Base-by-base conservation (phyloP, 164 flowering plant genomes). In the Annona squamosa region DNA sequence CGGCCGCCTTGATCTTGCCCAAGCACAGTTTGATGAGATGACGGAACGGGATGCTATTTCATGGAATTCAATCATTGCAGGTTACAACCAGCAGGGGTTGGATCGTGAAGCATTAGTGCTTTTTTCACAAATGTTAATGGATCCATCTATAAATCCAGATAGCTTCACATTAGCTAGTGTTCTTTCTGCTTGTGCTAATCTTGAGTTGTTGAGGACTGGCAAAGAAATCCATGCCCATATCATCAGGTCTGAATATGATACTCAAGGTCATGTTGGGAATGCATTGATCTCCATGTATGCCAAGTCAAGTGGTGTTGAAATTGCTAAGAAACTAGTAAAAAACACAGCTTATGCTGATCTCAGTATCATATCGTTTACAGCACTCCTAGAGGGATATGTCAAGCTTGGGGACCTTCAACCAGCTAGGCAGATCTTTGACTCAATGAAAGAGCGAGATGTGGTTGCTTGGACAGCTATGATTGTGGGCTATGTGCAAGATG, bases 391-490 rank as follows among this genome's bases (percentile, higher is more conserved):
- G 76, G 98, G 97, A n/a, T 91, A 92, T 72, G 63, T 86, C 48
- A 92, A 91, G 81, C 84, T 85, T 70, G 93, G 98, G 48, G 87
- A 94, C 65, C 66, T 94, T 19, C 73, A 73, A 61, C 87, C 89
- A 12, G 97, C 98, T 1, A 85, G 90, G 78, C 52, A 79, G 71
- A 83, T 91, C 41, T 94, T 94, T 77, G 85, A 90, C 73, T 84
- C 85, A 3, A 78, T 89, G 78, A 74, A 63, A 63, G 84, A 84
- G 45, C 81, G 79, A 46, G 98, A 94, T 83, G 97, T 92, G 65
- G 90, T 92, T 65, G 85, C 89, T n/a, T 94, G 98, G 97, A 94
- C 97, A 41, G 98, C 97, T 16, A 92, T 94, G 97, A 86, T 92
- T 69, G 97, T 90, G 1, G 98, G 97, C 4, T 90, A 90, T 69